phyloP scores from a whole-genome alignment of 169 alveolate species.

The Amoebophrya sp. region DNA sequence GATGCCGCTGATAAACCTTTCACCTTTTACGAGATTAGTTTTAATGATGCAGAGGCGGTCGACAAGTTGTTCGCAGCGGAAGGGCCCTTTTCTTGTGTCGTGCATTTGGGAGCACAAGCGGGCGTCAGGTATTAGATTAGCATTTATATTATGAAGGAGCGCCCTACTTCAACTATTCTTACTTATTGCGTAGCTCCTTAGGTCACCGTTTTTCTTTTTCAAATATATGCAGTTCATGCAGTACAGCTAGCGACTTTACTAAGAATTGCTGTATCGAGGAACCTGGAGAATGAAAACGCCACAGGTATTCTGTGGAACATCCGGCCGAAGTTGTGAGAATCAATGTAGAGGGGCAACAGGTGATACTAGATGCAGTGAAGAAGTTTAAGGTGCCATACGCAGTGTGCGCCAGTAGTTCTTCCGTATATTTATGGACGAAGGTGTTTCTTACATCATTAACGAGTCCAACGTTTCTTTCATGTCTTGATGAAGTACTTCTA shows the following conservation, averaged over 20 bases:
- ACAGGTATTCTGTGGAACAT: neutral
- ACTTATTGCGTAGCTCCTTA: too few relatives aligned
- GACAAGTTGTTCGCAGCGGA: slow-evolving; percentile 25
- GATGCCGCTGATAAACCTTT: neutral
- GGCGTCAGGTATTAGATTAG: slow-evolving; percentile 42
- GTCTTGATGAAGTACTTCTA: too few relatives aligned
- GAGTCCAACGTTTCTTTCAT: too few relatives aligned
- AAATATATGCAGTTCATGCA: too few relatives aligned
- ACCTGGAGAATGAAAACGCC: too few relatives aligned
- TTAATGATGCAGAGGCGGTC: neutral
- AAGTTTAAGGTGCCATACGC: neutral
- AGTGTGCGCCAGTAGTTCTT: slow-evolving; percentile 35
- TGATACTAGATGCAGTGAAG: neutral
- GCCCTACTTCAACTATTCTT: too few relatives aligned
- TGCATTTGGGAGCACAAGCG: slow-evolving; percentile 46
- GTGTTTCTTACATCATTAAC: too few relatives aligned
- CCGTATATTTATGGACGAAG: too few relatives aligned
- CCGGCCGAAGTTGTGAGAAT: neutral
- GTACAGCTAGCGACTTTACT: too few relatives aligned
- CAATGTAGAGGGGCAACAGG: neutral
- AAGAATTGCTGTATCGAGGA: too few relatives aligned
- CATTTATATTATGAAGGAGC: too few relatives aligned
- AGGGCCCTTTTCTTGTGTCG: slow-evolving; percentile 23
- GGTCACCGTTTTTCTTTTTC: too few relatives aligned
- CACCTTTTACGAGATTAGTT: neutral